These are phyloP conservation scores for Calonectria pauciramosa DNA, from an alignment of 2,329 filamentous ascomycete species.

Conservation along the genomic window DNA sequence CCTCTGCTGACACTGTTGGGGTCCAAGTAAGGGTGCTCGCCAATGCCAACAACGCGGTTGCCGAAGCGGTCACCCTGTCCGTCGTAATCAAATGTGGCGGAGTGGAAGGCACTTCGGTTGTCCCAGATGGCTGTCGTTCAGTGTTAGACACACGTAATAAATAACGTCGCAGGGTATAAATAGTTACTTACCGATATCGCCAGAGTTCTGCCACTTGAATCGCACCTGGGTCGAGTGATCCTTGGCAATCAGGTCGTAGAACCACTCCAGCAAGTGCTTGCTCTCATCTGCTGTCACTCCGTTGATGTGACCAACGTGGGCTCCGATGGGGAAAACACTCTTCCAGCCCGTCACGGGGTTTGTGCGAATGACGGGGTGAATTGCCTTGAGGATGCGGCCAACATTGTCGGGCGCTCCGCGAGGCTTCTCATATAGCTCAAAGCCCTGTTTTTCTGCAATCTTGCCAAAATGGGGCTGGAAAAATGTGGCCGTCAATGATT, in stretches of 20 bases:
- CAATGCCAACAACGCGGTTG: slow-evolving; percentile 64
- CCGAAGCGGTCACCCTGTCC: slow-evolving; percentile 62
- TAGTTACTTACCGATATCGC: slow-evolving; percentile 55
- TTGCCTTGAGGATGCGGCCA: slow-evolving; percentile 60
- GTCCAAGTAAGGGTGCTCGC: slow-evolving; percentile 47
- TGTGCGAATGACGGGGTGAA: slow-evolving; percentile 69
- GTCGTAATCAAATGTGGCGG: slow-evolving; percentile 66
- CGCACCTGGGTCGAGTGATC: slow-evolving; percentile 71
- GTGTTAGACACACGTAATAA: neutral
- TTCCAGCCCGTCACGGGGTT: slow-evolving; percentile 73
- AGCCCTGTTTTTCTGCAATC: slow-evolving; percentile 59
- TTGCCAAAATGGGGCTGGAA: slow-evolving; percentile 64
- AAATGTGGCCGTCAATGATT: slow-evolving; percentile 69
- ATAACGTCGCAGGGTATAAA: too few species aligned
- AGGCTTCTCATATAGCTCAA: slow-evolving; percentile 59
- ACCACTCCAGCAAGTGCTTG: slow-evolving; percentile 64
- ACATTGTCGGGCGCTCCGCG: slow-evolving; percentile 66
- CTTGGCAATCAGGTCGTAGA: slow-evolving; percentile 63
- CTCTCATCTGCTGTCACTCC: slow-evolving; percentile 63
- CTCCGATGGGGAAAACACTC: slow-evolving; percentile 65
- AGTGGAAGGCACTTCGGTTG: slow-evolving; percentile 69
- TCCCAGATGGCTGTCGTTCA: slow-evolving; percentile 66
- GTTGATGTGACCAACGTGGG: slow-evolving; percentile 65
- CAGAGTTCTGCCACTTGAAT: slow-evolving; percentile 57
- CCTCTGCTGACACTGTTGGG: slow-evolving; percentile 19